phyloP scores from a whole-genome alignment of 345 rosid species.

The Eucalyptus regnans region DNA sequence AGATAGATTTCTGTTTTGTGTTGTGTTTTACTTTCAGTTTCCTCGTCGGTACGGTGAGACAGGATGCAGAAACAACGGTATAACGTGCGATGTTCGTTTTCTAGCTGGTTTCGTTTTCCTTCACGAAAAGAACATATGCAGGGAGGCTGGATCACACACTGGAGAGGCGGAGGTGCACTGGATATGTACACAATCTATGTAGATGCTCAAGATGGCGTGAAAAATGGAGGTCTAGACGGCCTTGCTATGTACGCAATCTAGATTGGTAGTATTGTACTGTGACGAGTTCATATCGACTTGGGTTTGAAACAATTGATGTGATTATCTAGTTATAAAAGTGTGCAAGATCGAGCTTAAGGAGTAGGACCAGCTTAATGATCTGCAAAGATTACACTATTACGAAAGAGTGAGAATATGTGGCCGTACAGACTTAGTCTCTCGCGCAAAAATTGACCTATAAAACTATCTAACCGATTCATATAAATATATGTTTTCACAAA shows the following conservation, averaged over 20 bases:
- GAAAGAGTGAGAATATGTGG: neutral
- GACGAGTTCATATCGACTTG: neutral
- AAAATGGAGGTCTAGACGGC: neutral
- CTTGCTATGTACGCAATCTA: neutral
- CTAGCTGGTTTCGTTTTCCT: neutral
- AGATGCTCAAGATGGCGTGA: neutral
- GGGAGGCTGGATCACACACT: neutral
- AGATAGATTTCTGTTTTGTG: neutral
- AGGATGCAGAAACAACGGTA: neutral
- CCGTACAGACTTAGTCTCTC: neutral
- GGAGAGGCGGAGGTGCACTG: neutral
- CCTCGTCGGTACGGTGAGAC: neutral
- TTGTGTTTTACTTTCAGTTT: neutral
- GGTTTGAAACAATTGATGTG: neutral
- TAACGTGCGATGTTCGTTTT: neutral
- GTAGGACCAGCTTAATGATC: neutral
- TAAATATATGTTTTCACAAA: neutral
- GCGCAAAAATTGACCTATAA: neutral
- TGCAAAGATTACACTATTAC: neutral
- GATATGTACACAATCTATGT: neutral
- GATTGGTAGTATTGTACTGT: neutral
- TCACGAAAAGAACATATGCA: neutral
- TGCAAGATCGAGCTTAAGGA: neutral
- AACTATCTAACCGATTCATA: neutral
- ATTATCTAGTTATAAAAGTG: neutral